These are phyloP conservation scores for Cenchrus purpureus DNA, from an alignment of 176 grass and related monocot genomes.

Conservation along the genomic window DNA sequence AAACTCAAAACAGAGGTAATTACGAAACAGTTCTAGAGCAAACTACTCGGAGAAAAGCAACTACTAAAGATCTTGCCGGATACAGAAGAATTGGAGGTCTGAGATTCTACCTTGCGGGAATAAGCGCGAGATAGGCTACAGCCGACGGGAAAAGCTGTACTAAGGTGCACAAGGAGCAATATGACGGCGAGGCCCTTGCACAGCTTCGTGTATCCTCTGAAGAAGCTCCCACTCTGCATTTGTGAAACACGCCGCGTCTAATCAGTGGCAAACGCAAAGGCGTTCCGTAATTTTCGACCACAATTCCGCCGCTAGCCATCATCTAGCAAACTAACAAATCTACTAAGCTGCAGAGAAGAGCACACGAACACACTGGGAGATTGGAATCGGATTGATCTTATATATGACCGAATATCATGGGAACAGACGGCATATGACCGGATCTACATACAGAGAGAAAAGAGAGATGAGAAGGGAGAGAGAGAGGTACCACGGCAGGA, in stretches of 20 bases:
- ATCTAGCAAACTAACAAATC: not conserved
- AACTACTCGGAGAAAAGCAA: not conserved
- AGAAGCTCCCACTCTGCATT: constrained; percentile 76
- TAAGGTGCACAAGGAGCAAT: constrained; percentile 65
- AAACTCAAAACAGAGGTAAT: not conserved
- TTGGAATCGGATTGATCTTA: not conserved
- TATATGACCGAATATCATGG: not conserved
- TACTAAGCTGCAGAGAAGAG: not conserved
- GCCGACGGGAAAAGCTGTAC: constrained; percentile 79
- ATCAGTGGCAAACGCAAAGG: not conserved
- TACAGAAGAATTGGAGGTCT: constrained; percentile 4
- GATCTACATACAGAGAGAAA: constrained; percentile 33
- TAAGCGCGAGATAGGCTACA: constrained; percentile 78
- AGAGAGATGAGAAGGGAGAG: not conserved
- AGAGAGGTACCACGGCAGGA: not conserved
- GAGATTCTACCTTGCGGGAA: constrained; percentile 76
- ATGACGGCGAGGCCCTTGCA: constrained; percentile 91
- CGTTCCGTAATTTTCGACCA: not conserved
- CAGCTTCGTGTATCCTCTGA: constrained; percentile 87
- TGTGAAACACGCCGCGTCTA: not conserved
- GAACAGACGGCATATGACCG: constrained; percentile 5
- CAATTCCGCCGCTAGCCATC: not conserved
- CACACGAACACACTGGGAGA: not conserved
- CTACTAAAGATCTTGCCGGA: not conserved
- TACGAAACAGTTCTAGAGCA: not conserved